These are phyloP conservation scores for Alternaria panax DNA, from an alignment of 2,329 filamentous ascomycete species.

Conservation along the genomic window DNA sequence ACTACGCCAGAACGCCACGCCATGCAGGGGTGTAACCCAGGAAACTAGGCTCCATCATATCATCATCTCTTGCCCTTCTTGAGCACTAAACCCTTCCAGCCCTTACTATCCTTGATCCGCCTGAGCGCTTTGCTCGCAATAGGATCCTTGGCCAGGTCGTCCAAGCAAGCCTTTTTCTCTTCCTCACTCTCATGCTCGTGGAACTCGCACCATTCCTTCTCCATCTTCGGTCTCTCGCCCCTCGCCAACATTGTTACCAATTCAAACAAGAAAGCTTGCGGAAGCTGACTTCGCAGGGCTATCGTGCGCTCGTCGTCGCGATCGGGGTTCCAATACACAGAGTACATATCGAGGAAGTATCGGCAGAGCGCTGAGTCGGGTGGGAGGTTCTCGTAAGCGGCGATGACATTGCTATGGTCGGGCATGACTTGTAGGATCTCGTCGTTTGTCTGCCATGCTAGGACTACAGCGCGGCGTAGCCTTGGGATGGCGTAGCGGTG, in stretches of 20 bases:
- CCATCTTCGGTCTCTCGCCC: constrained; percentile 45
- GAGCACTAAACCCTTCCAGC: constrained; percentile 47
- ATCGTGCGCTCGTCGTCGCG: constrained; percentile 42
- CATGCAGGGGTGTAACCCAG: too few species aligned
- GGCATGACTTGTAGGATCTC: constrained; percentile 48
- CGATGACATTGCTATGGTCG: constrained; percentile 48
- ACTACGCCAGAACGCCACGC: constrained; percentile 5
- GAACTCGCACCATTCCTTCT: constrained; percentile 49
- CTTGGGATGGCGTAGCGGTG: constrained; percentile 44
- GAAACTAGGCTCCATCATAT: background rate
- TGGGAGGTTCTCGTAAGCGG: constrained; percentile 42
- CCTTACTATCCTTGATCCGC: constrained; percentile 45
- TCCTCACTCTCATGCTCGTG: constrained; percentile 46
- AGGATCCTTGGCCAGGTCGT: constrained; percentile 41
- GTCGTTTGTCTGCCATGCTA: constrained; percentile 48
- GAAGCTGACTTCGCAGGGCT: constrained; percentile 42
- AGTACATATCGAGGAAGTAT: constrained; percentile 49
- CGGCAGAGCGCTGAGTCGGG: constrained; percentile 41
- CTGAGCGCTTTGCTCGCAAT: constrained; percentile 41
- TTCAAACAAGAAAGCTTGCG: constrained; percentile 46
- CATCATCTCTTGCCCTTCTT: constrained; percentile 47
- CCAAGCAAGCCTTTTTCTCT: constrained; percentile 43
- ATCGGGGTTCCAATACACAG: constrained; percentile 47
- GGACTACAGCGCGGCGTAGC: constrained; percentile 41
- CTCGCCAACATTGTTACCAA: constrained; percentile 43